Base-by-base conservation (phyloP, 83 land plant species). In the Diphasiastrum complanatum region DNA sequence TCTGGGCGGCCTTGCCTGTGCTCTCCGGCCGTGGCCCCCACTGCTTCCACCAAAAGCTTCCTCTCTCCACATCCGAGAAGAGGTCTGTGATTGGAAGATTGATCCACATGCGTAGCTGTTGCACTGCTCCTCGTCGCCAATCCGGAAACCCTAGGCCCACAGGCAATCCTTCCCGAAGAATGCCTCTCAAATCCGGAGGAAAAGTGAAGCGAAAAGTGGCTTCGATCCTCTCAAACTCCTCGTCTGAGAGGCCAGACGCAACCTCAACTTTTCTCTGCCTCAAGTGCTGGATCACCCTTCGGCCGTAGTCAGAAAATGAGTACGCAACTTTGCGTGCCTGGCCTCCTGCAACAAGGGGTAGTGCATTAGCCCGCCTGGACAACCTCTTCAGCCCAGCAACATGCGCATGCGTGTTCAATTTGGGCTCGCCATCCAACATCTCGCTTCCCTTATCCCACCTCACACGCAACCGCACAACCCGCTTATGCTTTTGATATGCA, bases 131-230 rank as follows among this genome's bases (percentile, higher is more conserved):
- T 0, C 82, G 64, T 3, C 95, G 79, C 95, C 95, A 89, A 69
- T 89, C 72, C 5, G 97, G 97, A 73, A 83, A 83, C 27, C 85
- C 86, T 2, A 51, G 53, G 2, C 81, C 86, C 18, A 69, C 65
- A 0, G 86, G 86, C 2, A 83, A 69, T 48, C 86, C 86, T 20
- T 76, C 82, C 29, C 61, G 54, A 32, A 89, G 87, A 18, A 89
- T 52, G 33, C 84, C 78, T 3, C 73, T 67, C 33, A 89, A 78
- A 50, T 85, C 89, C 2, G 90, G 90, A 16, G 90, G 90, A 69
- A 85, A 89, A 1, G 65, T 61, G 81, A 89, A 89, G 38, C 69
- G 66, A 31, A 80, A 75, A 24, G 68, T 63, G 14, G 86, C 81
- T 40, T 89, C 90, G 51, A 78, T 47, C 38, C 60, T 41, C 29